These are phyloP conservation scores for Daldinia grandis DNA, from an alignment of 495 filamentous ascomycete genomes.

Conservation along the genomic window DNA sequence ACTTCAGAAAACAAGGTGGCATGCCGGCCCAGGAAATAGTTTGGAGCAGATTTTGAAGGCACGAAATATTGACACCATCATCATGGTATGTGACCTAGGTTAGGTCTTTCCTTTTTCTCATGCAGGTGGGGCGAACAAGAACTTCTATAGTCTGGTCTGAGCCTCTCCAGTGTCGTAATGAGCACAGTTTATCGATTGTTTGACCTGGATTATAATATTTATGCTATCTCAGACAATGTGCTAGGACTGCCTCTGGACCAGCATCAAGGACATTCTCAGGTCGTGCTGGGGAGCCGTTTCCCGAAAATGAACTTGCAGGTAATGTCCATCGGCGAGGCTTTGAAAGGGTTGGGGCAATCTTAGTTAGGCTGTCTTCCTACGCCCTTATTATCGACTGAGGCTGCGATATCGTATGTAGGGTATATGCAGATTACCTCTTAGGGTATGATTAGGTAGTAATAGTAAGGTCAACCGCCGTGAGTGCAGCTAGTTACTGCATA, in stretches of 20 bases:
- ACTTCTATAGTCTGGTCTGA: constrained; percentile 50
- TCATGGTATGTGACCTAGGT: constrained; percentile 52
- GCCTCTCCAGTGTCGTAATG: constrained; percentile 55
- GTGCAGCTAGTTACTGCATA: constrained; percentile 56
- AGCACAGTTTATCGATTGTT: constrained; percentile 56
- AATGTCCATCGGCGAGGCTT: constrained; percentile 20
- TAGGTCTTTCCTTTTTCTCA: not conserved
- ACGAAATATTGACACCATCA: constrained; percentile 53
- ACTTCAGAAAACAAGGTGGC: constrained; percentile 55
- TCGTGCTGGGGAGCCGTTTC: constrained; percentile 45
- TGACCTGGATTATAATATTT: constrained; percentile 55
- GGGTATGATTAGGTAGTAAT: not conserved
- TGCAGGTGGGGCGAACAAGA: not conserved
- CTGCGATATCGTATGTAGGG: not conserved
- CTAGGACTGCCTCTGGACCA: constrained; percentile 52
- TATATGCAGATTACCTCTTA: not conserved
- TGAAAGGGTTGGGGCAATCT: constrained; percentile 1
- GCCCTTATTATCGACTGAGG: not conserved
- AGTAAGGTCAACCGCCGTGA: constrained; percentile 42
- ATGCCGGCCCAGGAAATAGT: constrained; percentile 51
- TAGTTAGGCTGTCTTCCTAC: not conserved
- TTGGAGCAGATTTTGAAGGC: constrained; percentile 56
- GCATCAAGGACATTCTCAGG: constrained; percentile 28
- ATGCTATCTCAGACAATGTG: constrained; percentile 55
- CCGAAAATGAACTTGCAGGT: constrained; percentile 46